Conservation (phyloP, 1,139 yeast genomes). For the Barnettozyma hawaiiensis region DNA sequence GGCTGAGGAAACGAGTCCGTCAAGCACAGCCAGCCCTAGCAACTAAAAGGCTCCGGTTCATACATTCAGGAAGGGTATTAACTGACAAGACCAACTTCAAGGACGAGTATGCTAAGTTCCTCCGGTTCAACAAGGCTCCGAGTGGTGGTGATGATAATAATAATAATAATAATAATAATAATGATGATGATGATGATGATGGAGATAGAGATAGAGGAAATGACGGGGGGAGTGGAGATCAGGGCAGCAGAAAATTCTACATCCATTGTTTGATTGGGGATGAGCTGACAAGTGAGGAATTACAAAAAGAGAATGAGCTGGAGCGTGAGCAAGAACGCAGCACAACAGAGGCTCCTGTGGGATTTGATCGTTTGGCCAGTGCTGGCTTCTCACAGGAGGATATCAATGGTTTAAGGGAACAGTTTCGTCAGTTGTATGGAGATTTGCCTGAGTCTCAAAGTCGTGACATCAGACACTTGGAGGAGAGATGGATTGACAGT, state of each 20-base stretch:
- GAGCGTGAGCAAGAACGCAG: constrained; percentile 42
- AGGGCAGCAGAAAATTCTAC: too few species aligned
- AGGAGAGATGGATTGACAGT: constrained; percentile 88
- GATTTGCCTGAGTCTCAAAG: constrained; percentile 26
- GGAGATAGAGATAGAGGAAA: too few species aligned
- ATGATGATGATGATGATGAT: too few species aligned
- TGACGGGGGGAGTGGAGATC: too few species aligned
- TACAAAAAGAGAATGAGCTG: constrained; percentile 55
- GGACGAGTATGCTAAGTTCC: constrained; percentile 28
- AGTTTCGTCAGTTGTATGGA: constrained; percentile 67
- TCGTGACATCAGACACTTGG: constrained; percentile 52
- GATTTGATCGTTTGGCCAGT: constrained; percentile 75
- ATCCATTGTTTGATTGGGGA: constrained; percentile 85
- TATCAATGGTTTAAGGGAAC: constrained; percentile 62
- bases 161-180: too few species aligned
- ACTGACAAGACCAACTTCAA: constrained; percentile 52
- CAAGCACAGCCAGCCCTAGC: constrained; percentile 31
- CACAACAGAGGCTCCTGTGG: constrained; percentile 70
- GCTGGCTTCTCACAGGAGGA: constrained; percentile 84
- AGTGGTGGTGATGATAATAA: too few species aligned
- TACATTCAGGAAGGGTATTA: constrained; percentile 69
- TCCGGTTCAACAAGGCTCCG: constrained; percentile 17
- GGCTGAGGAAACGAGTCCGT: constrained; percentile 43
- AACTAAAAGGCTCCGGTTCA: constrained; percentile 54
- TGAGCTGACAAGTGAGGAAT: constrained; percentile 49